Base-by-base conservation (phyloP, 176 grass and related monocot genomes). In the Cenchrus americanus region DNA sequence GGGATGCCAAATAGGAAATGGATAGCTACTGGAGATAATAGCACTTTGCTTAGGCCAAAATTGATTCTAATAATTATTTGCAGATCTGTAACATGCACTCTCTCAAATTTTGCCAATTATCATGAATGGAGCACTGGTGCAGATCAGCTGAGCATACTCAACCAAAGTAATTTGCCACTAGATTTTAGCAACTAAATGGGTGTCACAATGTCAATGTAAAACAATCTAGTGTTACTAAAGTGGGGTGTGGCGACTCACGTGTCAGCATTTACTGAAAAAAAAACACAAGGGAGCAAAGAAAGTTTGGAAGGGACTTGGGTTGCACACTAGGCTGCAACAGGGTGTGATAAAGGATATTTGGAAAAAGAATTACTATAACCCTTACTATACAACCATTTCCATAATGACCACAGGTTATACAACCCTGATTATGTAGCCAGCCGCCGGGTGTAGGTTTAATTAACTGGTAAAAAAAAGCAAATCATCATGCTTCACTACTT, bases 1-100 rank as follows among this genome's bases (percentile, higher is more conserved):
- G 67, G 47, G 23, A 85, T 73, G 73, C 9, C n/a, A 41, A 85
- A 54, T 34, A 50, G 61, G 62, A 89, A 78, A 77, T 64, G 34
- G 22, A 55, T 72, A 17, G 59, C 26, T 12, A 69, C 23, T 65
- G 22, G 50, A 10, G 8, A 69, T 42, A 76, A 83, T 70, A 78
- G 41, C 64, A 52, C 69, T 80, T 88, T 59, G 9, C 42, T 62
- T 72, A 54, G 12, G 17, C 10, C 32, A 75, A 76, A 75, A 69
- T 60, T 40, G 13, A 79, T 21, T 59, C 5, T 8, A 63, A 19
- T 83, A 40, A 14, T 27, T 53, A 50, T 63, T 67, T 47, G 64
- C 41, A 57, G 10, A 57, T 64, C 59, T 64, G 46, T 23, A 40
- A 0, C 23, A 0, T 22, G 21, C 32, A 43, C 7, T 17, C 69